These are phyloP conservation scores for Lyophyllum semitale DNA, from an alignment of 768 basidiomycete species.

Conservation along the genomic window DNA sequence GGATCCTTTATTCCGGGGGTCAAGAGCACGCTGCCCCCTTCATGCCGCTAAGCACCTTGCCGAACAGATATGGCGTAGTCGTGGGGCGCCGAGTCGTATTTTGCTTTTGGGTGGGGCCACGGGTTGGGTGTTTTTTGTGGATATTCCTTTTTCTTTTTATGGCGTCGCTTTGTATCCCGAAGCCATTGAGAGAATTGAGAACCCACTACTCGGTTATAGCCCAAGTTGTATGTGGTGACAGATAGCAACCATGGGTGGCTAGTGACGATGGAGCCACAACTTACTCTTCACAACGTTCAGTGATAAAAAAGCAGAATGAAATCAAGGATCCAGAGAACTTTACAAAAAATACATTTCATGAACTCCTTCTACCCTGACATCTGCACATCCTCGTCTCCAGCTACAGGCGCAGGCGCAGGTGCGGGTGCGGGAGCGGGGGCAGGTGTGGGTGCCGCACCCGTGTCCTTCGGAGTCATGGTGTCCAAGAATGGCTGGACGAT, in stretches of 20 bases:
- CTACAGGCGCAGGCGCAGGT: conserved; percentile 27
- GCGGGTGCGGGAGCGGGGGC: conserved; percentile 40
- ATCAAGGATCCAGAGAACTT: background rate
- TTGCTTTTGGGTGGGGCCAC: background rate
- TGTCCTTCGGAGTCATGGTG: conserved; percentile 75
- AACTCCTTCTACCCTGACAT: conserved; percentile 64
- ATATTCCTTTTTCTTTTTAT: too few relatives aligned
- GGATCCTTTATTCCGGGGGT: background rate
- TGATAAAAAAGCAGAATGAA: background rate
- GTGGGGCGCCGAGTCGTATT: background rate
- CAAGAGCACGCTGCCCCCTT: background rate
- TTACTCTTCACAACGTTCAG: background rate
- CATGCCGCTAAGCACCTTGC: background rate
- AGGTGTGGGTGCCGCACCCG: conserved; percentile 37
- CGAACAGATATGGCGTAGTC: background rate
- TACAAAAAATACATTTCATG: conserved; percentile 1
- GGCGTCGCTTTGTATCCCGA: too few relatives aligned
- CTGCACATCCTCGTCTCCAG: conserved; percentile 75
- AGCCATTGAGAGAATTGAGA: too few relatives aligned
- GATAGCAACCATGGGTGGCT: too few relatives aligned
- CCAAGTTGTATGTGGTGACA: too few relatives aligned
- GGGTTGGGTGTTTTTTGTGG: too few relatives aligned
- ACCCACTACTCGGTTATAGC: too few relatives aligned
- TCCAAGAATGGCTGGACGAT: conserved; percentile 72
- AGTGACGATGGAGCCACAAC: too few relatives aligned